Conservation (phyloP, 192 early-diverging fungal species). For the Phycomyces nitens region DNA sequence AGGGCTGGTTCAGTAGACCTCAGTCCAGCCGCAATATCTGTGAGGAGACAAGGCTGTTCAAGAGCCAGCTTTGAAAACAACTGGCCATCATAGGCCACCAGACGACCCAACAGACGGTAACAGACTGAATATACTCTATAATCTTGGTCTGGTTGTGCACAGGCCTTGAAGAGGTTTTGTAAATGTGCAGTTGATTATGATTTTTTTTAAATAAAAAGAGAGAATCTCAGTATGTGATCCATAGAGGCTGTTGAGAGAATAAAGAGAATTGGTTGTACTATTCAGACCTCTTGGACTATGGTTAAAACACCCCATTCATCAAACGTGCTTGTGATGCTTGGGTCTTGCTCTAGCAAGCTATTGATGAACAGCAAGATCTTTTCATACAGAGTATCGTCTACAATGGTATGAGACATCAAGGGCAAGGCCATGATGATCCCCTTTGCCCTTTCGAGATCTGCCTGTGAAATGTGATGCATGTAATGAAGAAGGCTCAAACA, state of each 20-base stretch:
- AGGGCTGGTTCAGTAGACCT: conserved; percentile 17
- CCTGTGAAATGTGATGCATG: background rate
- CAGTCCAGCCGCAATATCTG: background rate
- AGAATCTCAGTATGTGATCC: too few species aligned
- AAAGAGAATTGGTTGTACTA: background rate
- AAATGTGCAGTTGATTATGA: too few species aligned
- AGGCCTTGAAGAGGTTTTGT: conserved; percentile 21
- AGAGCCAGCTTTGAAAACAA: conserved; percentile 1
- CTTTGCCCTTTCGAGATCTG: conserved; percentile 30
- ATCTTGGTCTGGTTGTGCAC: conserved; percentile 24
- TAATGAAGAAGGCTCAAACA: background rate
- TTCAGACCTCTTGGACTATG: conserved; percentile 24
- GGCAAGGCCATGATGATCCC: conserved; percentile 58
- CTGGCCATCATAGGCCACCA: background rate
- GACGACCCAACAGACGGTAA: conserved; percentile 23
- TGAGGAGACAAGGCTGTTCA: background rate
- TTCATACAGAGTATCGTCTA: conserved; percentile 75
- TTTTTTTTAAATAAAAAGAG: too few species aligned
- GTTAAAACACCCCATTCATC: conserved; percentile 41
- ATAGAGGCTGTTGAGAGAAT: too few species aligned
- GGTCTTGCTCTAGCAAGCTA: conserved; percentile 36
- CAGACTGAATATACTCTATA: conserved; percentile 25
- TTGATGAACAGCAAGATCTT: conserved; percentile 67
- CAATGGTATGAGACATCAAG: conserved; percentile 63
- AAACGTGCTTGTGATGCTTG: conserved; percentile 28